Evolutionary conservation across 306 rosid genomes (phyloP).

Genomic region (Canavalia gladiata): DNA sequence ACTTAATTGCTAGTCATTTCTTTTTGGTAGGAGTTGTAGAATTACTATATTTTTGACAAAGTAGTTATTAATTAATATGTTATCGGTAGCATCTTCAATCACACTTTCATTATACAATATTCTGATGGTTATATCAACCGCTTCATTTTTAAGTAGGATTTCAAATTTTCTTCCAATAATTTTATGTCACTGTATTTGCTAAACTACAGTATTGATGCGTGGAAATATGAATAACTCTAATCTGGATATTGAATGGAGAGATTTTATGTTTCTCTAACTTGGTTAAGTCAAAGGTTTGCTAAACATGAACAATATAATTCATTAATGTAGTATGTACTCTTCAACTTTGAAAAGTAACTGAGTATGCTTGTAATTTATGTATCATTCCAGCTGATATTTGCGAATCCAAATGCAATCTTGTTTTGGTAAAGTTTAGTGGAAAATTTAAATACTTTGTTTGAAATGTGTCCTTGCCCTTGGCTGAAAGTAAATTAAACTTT

Average conservation of each 20-base stretch:
- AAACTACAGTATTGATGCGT: constrained; percentile 4
- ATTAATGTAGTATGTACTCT: background rate
- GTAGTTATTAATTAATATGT: constrained; percentile 12
- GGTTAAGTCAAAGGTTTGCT: constrained; percentile 19
- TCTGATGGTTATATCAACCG: constrained; percentile 6
- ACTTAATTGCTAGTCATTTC: constrained; percentile 11
- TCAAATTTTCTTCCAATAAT: background rate
- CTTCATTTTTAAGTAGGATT: background rate
- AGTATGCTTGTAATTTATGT: background rate
- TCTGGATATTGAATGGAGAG: background rate
- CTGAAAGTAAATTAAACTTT: constrained; percentile 4
- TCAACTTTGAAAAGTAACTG: constrained; percentile 3
- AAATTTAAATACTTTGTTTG: constrained; percentile 5
- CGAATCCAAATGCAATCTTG: constrained; percentile 11
- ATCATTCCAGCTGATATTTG: constrained; percentile 7
- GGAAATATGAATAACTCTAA: constrained; percentile 14
- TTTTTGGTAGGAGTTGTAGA: background rate
- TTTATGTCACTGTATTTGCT: constrained; percentile 10
- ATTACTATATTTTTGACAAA: constrained; percentile 26
- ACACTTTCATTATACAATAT: background rate
- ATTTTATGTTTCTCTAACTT: constrained; percentile 15
- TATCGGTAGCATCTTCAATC: background rate
- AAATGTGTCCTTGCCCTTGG: background rate
- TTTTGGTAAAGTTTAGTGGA: background rate
- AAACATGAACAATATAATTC: background rate